These are phyloP conservation scores for Penicillium pancosmium DNA, from an alignment of 495 filamentous ascomycete species.

Conservation along the genomic window DNA sequence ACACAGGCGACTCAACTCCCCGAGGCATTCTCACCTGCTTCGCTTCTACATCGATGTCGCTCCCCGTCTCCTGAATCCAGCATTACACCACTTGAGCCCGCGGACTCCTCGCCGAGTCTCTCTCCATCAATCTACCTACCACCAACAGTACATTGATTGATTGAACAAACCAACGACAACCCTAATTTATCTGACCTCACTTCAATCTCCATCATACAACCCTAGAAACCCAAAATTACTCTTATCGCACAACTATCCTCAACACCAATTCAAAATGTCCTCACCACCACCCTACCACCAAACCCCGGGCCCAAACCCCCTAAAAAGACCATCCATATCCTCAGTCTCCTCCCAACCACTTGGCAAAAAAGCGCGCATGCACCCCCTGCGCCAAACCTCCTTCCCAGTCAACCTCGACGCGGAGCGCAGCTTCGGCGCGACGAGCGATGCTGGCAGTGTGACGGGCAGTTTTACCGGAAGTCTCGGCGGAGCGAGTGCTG, in stretches of 20 bases:
- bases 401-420: slow-evolving; percentile 65
- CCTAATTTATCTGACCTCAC: neutral
- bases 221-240: neutral
- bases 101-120: slow-evolving; percentile 6
- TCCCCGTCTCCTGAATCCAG: slow-evolving; percentile 1
- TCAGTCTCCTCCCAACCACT: slow-evolving; percentile 39
- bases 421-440: slow-evolving; percentile 66
- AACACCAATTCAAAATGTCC: slow-evolving; percentile 38
- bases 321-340: slow-evolving; percentile 50
- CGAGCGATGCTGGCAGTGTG: slow-evolving; percentile 67
- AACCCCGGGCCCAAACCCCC: slow-evolving; percentile 33
- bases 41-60: neutral
- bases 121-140: neutral
- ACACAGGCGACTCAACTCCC: neutral
- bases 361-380: slow-evolving; percentile 48
- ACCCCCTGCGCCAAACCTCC: slow-evolving; percentile 87
- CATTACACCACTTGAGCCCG: slow-evolving; percentile 6
- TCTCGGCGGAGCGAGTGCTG: slow-evolving; percentile 56
- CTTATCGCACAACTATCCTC: neutral
- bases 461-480: slow-evolving; percentile 63
- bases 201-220: neutral
- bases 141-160: neutral
- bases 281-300: slow-evolving; percentile 45
- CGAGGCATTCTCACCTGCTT: neutral
- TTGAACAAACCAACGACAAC: neutral